Conservation (phyloP, 148 eudicot species). For the Arbutus unedo region DNA sequence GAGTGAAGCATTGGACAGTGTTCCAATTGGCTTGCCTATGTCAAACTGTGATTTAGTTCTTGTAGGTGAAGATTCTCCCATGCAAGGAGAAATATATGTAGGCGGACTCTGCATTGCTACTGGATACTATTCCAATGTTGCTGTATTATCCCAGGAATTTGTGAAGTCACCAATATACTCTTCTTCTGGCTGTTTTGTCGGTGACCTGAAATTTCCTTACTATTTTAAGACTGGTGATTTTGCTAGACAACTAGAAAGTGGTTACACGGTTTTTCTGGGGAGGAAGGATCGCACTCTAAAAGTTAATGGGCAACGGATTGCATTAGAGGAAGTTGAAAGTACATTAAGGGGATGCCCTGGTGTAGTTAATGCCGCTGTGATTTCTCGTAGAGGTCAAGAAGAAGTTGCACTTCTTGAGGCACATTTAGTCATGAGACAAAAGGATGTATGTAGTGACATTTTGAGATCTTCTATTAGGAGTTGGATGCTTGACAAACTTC, state of each 20-base stretch:
- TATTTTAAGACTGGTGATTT: constrained; percentile 84
- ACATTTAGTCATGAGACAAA: constrained; percentile 43
- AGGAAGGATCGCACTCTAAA: constrained; percentile 81
- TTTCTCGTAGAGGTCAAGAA: constrained; percentile 38
- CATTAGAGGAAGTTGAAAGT: constrained; percentile 78
- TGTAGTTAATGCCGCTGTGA: constrained; percentile 70
- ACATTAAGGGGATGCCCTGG: constrained; percentile 53
- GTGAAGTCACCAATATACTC: constrained; percentile 35
- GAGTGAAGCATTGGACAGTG: constrained; percentile 49
- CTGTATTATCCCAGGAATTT: constrained; percentile 33
- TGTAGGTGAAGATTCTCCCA: constrained; percentile 41
- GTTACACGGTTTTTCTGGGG: constrained; percentile 73
- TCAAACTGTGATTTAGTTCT: constrained; percentile 65
- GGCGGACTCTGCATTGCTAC: constrained; percentile 63
- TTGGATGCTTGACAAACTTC: constrained; percentile 69
- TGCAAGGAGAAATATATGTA: constrained; percentile 79
- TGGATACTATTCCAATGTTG: constrained; percentile 52
- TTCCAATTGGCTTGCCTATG: constrained; percentile 80
- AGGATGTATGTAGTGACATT: constrained; percentile 21
- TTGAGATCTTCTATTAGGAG: constrained; percentile 44
- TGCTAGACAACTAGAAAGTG: constrained; percentile 59
- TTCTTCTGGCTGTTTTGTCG: constrained; percentile 18
- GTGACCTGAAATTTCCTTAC: constrained; percentile 21
- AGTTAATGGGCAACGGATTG: constrained; percentile 83
- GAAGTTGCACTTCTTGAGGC: constrained; percentile 61